These are phyloP conservation scores for Cystobasidium sp. DNA, from an alignment of 1,284 basidiomycete genomes.

Conservation along the genomic window DNA sequence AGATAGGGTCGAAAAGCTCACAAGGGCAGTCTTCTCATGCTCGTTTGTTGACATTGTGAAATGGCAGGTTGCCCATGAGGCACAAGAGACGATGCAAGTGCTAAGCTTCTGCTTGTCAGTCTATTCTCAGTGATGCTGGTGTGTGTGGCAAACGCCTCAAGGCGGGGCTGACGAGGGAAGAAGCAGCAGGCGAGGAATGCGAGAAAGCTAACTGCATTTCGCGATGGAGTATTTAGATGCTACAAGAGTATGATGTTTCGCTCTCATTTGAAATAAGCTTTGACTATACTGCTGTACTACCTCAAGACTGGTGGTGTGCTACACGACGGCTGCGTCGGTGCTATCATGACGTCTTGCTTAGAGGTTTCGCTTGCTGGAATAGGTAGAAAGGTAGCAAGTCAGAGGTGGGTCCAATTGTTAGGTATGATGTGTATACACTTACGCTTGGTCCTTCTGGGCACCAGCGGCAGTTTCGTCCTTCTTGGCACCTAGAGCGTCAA, in stretches of 20 bases:
- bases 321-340: not conserved
- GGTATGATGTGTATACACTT: not conserved
- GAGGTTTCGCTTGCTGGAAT: constrained; percentile 33
- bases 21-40: not conserved
- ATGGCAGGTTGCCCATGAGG: not conserved
- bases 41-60: not conserved
- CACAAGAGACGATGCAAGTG: not conserved
- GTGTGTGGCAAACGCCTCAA: too few species aligned
- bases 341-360: constrained; percentile 1
- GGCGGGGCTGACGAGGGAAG: too few species aligned
- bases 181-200: too few species aligned
- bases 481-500: constrained; percentile 29
- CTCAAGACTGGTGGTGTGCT: not conserved
- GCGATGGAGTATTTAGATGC: too few species aligned
- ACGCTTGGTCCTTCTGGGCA: constrained; percentile 41
- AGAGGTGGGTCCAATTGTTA: not conserved
- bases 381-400: not conserved
- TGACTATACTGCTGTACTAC: not conserved
- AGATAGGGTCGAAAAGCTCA: not conserved
- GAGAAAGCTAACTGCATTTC: too few species aligned
- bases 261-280: too few species aligned
- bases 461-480: constrained; percentile 34
- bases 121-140: too few species aligned
- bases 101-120: too few species aligned
- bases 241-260: too few species aligned